Conservation (phyloP, 2,329 filamentous ascomycete species). For the Tolypocladium capitatum region DNA sequence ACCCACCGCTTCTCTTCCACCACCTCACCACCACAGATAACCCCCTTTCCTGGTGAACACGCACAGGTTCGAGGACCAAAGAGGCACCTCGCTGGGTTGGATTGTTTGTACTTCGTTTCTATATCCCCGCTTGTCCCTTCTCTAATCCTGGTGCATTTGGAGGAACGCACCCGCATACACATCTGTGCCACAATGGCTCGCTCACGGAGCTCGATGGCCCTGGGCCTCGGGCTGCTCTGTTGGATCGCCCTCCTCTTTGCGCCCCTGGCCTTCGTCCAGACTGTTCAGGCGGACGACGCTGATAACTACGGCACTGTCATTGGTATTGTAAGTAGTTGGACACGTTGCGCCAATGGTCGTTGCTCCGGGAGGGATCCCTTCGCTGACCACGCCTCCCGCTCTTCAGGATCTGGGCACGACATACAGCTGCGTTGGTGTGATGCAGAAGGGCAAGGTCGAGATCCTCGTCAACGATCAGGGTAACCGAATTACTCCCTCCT, state of each 20-base stretch:
- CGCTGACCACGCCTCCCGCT: not conserved
- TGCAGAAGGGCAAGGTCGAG: constrained; percentile 90
- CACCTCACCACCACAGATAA: constrained; percentile 13
- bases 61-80: constrained; percentile 15
- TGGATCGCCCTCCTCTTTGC: constrained; percentile 85
- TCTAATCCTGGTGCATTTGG: constrained; percentile 7
- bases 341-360: not conserved
- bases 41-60: constrained; percentile 16
- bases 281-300: constrained; percentile 58
- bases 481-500: constrained; percentile 91
- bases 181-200: constrained; percentile 31
- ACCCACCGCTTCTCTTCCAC: constrained; percentile 13
- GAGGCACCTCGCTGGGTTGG: constrained; percentile 13
- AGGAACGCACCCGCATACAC: constrained; percentile 7
- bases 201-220: constrained; percentile 55
- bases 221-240: constrained; percentile 79
- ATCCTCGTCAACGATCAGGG: constrained; percentile 95
- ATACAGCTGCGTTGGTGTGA: constrained; percentile 82
- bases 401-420: constrained; percentile 71
- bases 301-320: constrained; percentile 81
- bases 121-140: constrained; percentile 8
- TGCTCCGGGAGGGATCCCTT: not conserved
- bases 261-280: constrained; percentile 72
- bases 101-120: constrained; percentile 12
- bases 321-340: constrained; percentile 57